These are phyloP conservation scores for Naegleria fowleri DNA, from an alignment of 208 protist species.

Conservation along the genomic window DNA sequence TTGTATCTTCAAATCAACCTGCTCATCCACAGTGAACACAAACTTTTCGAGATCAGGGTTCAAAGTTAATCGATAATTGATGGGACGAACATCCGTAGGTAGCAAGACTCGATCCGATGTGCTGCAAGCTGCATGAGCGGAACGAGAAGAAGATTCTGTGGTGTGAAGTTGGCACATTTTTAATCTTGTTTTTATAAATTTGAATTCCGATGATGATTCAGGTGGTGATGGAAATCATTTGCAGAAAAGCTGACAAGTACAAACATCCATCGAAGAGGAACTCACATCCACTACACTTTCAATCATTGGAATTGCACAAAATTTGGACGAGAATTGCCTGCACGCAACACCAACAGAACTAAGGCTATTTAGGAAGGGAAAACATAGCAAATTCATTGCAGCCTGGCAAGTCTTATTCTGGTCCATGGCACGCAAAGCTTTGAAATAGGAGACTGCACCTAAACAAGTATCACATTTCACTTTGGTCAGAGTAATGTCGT, in stretches of 20 bases:
- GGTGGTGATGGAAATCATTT: too few relatives aligned
- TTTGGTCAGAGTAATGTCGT: not conserved
- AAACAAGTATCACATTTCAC: not conserved
- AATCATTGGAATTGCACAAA: too few relatives aligned
- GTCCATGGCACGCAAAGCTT: not conserved
- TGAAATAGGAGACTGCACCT: not conserved
- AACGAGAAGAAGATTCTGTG: not conserved
- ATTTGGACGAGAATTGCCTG: not conserved
- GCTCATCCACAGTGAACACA: not conserved
- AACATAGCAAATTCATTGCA: not conserved
- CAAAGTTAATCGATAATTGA: not conserved
- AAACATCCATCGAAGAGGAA: too few relatives aligned
- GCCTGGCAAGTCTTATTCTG: not conserved
- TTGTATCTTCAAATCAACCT: not conserved
- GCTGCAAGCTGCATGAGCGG: not conserved
- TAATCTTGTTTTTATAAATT: too few relatives aligned
- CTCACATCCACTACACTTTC: too few relatives aligned
- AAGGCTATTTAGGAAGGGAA: not conserved
- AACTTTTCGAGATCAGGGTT: not conserved
- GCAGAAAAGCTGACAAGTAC: too few relatives aligned
- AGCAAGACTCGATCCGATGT: not conserved
- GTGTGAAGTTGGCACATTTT: too few relatives aligned
- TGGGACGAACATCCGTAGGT: not conserved
- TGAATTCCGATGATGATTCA: too few relatives aligned
- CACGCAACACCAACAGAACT: not conserved